Evolutionary conservation across 192 early-diverging fungal genomes (phyloP).

Genomic region (Coemansia asiatica): DNA sequence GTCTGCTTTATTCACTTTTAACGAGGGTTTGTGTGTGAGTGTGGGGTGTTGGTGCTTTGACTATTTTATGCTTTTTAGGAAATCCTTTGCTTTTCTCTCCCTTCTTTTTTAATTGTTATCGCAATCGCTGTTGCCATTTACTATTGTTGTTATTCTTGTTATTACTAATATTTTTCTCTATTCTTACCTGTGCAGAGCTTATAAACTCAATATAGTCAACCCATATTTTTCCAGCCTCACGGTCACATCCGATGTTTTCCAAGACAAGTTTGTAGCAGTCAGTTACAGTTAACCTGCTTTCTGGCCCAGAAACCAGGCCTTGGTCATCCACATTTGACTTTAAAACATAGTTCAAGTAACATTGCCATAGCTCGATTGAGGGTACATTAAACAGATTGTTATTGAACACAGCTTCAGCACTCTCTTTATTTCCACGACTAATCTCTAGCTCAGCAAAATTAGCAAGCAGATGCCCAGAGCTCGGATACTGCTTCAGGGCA

Average conservation of each 20-base stretch:
- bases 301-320: constrained; percentile 53
- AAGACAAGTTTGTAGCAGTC: constrained; percentile 90
- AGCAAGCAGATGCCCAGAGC: constrained; percentile 78
- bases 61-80: no score
- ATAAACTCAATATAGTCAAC: constrained; percentile 81
- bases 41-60: no score
- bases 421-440: constrained; percentile 67
- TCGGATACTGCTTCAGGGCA: constrained; percentile 77
- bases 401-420: constrained; percentile 83
- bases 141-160: no score
- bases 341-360: constrained; percentile 86
- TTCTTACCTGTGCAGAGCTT: constrained; percentile 67
- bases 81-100: no score
- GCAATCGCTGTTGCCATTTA: not conserved
- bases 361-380: constrained; percentile 84
- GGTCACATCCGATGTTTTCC: constrained; percentile 82
- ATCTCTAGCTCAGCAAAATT: constrained; percentile 81
- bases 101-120: not conserved
- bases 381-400: constrained; percentile 77
- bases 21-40: no score
- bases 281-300: constrained; percentile 67
- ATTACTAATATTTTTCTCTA: no score
- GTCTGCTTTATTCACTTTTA: no score
- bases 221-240: constrained; percentile 89
- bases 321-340: constrained; percentile 64